Evolutionary conservation across 2,329 filamentous ascomycete genomes (phyloP).

Genomic region (Claviceps arundinis): DNA sequence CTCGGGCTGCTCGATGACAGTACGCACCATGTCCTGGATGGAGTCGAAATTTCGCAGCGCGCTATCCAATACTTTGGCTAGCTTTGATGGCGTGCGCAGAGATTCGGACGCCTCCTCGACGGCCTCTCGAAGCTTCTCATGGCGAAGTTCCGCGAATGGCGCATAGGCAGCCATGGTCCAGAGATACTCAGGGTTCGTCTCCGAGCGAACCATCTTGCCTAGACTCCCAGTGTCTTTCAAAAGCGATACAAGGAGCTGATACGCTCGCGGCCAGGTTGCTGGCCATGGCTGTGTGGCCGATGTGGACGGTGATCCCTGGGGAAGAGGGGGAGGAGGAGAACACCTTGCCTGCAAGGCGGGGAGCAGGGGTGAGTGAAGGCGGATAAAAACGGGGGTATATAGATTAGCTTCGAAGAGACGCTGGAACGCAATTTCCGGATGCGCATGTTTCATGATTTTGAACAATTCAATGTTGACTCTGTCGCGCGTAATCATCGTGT

Average conservation of each 20-base stretch:
- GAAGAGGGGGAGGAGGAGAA: neutral
- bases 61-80: conserved; percentile 4
- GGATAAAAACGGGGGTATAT: conserved; percentile 7
- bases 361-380: conserved; percentile 4
- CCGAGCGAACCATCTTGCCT: conserved; percentile 4
- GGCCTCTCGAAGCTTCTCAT: neutral
- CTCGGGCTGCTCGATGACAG: neutral
- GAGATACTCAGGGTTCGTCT: conserved; percentile 2
- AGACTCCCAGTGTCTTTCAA: conserved; percentile 1
- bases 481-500: conserved; percentile 9
- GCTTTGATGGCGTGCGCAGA: conserved; percentile 5
- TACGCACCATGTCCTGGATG: neutral
- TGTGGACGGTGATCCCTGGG: neutral
- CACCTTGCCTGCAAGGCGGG: neutral
- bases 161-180: conserved; percentile 10
- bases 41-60: conserved; percentile 8
- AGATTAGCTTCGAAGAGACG: conserved; percentile 5
- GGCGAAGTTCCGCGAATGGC: conserved; percentile 7
- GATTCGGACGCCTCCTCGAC: conserved; percentile 7
- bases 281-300: conserved; percentile 3
- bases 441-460: conserved; percentile 7
- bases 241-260: conserved; percentile 1
- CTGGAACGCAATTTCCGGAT: conserved; percentile 5
- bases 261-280: conserved; percentile 5
- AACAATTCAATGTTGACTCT: conserved; percentile 7